Conservation (phyloP, 306 rosid genomes). For the Casuarina glauca region DNA sequence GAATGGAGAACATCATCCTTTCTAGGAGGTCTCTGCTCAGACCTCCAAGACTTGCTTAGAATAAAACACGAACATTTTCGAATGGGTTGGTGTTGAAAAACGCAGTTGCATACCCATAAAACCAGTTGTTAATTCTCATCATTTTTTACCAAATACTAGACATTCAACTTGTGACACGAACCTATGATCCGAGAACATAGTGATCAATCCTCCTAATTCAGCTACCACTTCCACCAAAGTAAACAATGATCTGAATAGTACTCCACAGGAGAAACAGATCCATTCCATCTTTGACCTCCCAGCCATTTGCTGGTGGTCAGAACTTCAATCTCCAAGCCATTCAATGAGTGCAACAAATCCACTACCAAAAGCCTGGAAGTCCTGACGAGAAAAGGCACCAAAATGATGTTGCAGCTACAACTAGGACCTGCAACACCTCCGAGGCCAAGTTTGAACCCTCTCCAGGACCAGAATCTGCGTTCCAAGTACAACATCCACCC, state of each 20-base stretch:
- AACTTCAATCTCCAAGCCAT: constrained; percentile 33
- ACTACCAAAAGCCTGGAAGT: constrained; percentile 27
- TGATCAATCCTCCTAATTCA: constrained; percentile 25
- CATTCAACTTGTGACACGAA: too few species aligned
- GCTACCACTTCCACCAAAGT: constrained; percentile 1
- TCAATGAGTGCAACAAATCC: constrained; percentile 7
- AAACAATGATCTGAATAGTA: constrained; percentile 8
- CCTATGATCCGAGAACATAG: constrained; percentile 34
- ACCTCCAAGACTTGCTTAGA: too few species aligned
- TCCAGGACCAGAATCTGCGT: constrained; percentile 82
- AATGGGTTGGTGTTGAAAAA: too few species aligned
- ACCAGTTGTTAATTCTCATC: too few species aligned
- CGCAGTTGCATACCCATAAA: too few species aligned
- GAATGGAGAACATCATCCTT: too few species aligned
- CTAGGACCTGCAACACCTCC: constrained; percentile 86
- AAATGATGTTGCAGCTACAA: constrained; percentile 24
- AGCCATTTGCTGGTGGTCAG: constrained; percentile 13
- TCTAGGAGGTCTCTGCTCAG: too few species aligned
- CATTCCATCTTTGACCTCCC: constrained; percentile 69
- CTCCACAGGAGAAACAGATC: constrained; percentile 50
- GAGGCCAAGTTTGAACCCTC: constrained; percentile 80
- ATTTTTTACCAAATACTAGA: too few species aligned
- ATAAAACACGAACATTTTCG: too few species aligned
- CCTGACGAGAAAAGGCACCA: too few species aligned
- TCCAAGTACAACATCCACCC: constrained; percentile 54